Conservation (phyloP, 176 grass and related monocot species). For the Musa acuminata region DNA sequence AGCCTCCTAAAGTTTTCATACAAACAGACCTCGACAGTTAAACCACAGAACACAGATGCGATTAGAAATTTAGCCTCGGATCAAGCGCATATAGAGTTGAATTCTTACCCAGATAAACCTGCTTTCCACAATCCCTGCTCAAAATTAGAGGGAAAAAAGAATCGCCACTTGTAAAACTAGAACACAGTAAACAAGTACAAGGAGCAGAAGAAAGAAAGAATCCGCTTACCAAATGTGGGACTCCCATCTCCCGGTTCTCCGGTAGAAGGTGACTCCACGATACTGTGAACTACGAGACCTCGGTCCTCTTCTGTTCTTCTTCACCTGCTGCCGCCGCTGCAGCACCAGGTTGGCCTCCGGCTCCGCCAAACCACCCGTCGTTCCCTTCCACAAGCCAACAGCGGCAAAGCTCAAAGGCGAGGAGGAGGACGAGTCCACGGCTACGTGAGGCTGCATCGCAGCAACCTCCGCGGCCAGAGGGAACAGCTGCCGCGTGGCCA, state of each 20-base stretch:
- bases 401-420: constrained; percentile 20
- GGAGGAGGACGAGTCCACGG: neutral
- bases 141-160: constrained; percentile 11
- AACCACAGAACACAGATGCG: neutral
- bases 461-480: constrained; percentile 9
- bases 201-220: neutral
- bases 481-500: constrained; percentile 60
- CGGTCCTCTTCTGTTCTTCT: constrained; percentile 76
- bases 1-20: constrained; percentile 53
- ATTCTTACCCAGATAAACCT: constrained; percentile 82
- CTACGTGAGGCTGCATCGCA: constrained; percentile 1
- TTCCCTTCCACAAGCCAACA: constrained; percentile 13
- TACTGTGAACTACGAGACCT: constrained; percentile 91
- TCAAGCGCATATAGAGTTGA: neutral
- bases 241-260: constrained; percentile 85
- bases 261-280: constrained; percentile 88
- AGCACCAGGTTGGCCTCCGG: neutral
- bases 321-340: constrained; percentile 25
- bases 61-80: neutral
- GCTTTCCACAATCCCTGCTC: constrained; percentile 91
- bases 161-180: neutral
- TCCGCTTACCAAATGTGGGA: constrained; percentile 74
- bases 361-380: neutral
- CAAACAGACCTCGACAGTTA: constrained; percentile 11
- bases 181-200: neutral